phyloP scores from a whole-genome alignment of 495 filamentous ascomycete genomes.

The Hypoxylon fuscum region DNA sequence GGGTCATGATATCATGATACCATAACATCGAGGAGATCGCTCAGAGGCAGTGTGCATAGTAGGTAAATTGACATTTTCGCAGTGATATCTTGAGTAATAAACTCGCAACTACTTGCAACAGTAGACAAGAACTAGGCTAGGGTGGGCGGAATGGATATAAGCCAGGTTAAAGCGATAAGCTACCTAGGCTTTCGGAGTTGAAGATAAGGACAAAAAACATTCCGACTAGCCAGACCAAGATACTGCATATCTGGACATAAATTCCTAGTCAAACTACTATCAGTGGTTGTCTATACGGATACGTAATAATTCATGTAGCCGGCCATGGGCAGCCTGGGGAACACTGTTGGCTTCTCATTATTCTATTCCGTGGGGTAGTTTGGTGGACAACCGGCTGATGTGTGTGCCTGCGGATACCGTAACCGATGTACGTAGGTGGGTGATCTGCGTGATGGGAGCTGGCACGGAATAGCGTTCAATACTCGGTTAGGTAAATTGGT shows the following conservation, averaged over 20 bases:
- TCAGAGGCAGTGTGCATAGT: slow-evolving; percentile 19
- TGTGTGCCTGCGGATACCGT: slow-evolving; percentile 22
- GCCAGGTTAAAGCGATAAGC: slow-evolving; percentile 12
- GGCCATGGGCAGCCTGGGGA: slow-evolving; percentile 19
- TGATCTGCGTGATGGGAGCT: slow-evolving; percentile 32
- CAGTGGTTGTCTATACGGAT: slow-evolving; percentile 23
- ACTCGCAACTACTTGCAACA: slow-evolving; percentile 19
- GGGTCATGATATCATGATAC: slow-evolving; percentile 30
- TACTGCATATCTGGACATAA: not conserved
- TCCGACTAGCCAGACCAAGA: not conserved
- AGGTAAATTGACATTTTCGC: slow-evolving; percentile 21
- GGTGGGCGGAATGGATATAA: slow-evolving; percentile 20
- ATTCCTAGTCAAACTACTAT: slow-evolving; percentile 4
- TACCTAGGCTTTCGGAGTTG: slow-evolving; percentile 15
- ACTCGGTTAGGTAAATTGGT: slow-evolving; percentile 22
- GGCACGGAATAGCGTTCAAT: slow-evolving; percentile 28
- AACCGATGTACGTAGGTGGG: slow-evolving; percentile 8
- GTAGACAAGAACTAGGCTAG: slow-evolving; percentile 29
- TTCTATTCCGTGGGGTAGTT: slow-evolving; percentile 23
- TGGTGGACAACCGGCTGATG: slow-evolving; percentile 16
- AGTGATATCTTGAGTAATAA: slow-evolving; percentile 7
- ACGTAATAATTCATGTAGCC: slow-evolving; percentile 32
- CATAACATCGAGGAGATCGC: slow-evolving; percentile 12
- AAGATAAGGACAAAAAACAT: slow-evolving; percentile 17
- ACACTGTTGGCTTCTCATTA: slow-evolving; percentile 6